Conservation (phyloP, 2,329 filamentous ascomycete species). For the Aspergillus uvarum region DNA sequence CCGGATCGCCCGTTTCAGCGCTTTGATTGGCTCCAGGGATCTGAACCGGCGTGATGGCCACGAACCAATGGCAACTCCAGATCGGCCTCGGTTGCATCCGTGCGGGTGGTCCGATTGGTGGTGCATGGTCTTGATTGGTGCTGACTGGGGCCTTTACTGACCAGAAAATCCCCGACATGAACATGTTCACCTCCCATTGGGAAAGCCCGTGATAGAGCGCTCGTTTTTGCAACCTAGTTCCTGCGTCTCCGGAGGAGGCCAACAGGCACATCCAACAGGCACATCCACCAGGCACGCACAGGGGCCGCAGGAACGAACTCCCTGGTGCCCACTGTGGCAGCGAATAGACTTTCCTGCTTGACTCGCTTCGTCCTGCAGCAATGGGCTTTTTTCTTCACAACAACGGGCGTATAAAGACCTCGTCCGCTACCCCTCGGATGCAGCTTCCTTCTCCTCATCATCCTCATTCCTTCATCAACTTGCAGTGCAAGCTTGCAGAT, state of each 20-base stretch:
- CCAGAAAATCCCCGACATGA: no score
- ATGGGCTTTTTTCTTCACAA: neutral
- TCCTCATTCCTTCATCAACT: neutral
- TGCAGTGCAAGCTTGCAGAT: constrained; percentile 6
- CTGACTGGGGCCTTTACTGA: no score
- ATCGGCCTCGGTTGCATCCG: neutral
- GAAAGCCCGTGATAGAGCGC: neutral
- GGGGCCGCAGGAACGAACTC: neutral
- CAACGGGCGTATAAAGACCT: neutral
- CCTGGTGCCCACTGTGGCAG: neutral
- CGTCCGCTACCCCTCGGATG: neutral
- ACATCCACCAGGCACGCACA: neutral
- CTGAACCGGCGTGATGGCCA: neutral
- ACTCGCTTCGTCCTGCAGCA: neutral
- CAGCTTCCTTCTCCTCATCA: neutral
- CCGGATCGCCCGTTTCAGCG: neutral
- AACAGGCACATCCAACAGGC: neutral
- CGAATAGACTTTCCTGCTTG: neutral
- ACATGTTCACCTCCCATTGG: neutral
- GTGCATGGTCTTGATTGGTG: neutral
- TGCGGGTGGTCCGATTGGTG: neutral
- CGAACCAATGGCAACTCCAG: neutral
- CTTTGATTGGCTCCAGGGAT: neutral
- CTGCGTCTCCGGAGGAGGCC: neutral
- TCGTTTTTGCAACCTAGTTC: neutral